A percentile compares a stretch with the other conserved stretches of the same genome.
Conservation (phyloP, 495 filamentous ascomycete genomes). For the Penicillium chermesinum region DNA sequence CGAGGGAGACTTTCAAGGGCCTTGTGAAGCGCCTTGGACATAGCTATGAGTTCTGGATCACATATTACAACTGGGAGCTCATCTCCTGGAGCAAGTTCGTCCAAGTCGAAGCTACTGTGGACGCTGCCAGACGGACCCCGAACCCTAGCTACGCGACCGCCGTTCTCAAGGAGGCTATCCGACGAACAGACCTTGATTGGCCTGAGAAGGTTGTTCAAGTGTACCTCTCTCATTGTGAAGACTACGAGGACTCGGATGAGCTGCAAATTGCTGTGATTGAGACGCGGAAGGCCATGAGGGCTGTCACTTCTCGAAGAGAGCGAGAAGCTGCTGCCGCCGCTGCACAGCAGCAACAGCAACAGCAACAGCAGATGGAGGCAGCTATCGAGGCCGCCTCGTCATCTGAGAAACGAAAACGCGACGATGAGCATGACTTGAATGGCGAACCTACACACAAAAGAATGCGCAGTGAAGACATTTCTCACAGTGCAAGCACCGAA, state of each 20-base stretch:
- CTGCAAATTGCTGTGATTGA: conserved; percentile 65
- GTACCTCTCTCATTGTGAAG: conserved; percentile 79
- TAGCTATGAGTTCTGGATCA: conserved; percentile 88
- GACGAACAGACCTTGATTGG: conserved; percentile 72
- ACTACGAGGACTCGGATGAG: conserved; percentile 71
- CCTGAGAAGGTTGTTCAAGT: conserved; percentile 83
- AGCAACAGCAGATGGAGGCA: conserved; percentile 23
- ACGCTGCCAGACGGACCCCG: conserved; percentile 42
- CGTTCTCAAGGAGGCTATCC: conserved; percentile 69
- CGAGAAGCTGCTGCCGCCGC: conserved; percentile 57
- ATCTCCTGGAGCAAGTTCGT: conserved; percentile 57
- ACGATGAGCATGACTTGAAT: conserved; percentile 45
- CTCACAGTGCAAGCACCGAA: conserved; percentile 23
- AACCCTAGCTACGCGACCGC: conserved; percentile 62
- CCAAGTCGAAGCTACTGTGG: conserved; percentile 41
- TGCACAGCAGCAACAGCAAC: conserved; percentile 32
- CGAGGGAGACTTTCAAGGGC: conserved; percentile 68
- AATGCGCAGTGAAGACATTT: conserved; percentile 45
- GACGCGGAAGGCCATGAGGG: conserved; percentile 59
- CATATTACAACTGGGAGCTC: conserved; percentile 89
- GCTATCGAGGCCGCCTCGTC: conserved; percentile 24
- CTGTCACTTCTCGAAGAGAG: conserved; percentile 59
- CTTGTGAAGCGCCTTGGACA: conserved; percentile 63
- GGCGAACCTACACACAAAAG: conserved; percentile 51
- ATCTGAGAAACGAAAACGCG: conserved; percentile 66